Conservation (phyloP, 164 flowering plant species). For the Aristolochia californica region DNA sequence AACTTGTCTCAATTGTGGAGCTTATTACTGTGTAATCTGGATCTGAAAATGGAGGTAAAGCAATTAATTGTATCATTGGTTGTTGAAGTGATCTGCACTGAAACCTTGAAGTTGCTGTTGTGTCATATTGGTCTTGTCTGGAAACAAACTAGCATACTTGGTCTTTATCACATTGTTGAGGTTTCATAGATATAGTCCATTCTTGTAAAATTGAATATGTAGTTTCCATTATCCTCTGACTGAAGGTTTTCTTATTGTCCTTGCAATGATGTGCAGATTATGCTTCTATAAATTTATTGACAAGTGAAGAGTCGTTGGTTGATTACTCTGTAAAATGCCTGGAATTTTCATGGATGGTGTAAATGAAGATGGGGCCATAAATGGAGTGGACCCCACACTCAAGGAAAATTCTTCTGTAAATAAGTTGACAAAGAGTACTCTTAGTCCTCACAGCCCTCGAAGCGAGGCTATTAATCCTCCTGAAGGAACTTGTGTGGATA, state of each 20-base stretch:
- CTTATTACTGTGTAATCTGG: no score
- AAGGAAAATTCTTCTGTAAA: slow-evolving; percentile 32
- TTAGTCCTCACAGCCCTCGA: slow-evolving; percentile 24
- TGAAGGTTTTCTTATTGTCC: not conserved
- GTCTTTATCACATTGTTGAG: not conserved
- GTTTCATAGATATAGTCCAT: not conserved
- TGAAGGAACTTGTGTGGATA: slow-evolving; percentile 33
- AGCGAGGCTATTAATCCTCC: slow-evolving; percentile 18
- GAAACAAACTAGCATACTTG: not conserved
- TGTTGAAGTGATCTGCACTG: no score
- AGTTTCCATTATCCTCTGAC: not conserved
- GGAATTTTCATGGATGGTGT: slow-evolving; percentile 52
- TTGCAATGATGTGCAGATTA: slow-evolving; percentile 17
- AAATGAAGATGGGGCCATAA: slow-evolving; percentile 31
- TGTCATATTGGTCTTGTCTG: no score
- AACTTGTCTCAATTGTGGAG: no score
- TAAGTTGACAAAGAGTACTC: slow-evolving; percentile 24
- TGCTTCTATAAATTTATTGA: slow-evolving; percentile 1
- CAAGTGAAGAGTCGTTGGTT: slow-evolving; percentile 6
- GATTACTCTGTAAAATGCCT: slow-evolving; percentile 41
- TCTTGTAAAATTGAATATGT: not conserved
- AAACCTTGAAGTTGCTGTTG: no score
- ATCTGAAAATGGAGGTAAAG: no score
- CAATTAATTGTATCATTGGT: no score
- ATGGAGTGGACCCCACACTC: slow-evolving; percentile 21